Evolutionary conservation across 371 early-diverging fungal genomes (phyloP).

Genomic region (Fennellomyces sp.): DNA sequence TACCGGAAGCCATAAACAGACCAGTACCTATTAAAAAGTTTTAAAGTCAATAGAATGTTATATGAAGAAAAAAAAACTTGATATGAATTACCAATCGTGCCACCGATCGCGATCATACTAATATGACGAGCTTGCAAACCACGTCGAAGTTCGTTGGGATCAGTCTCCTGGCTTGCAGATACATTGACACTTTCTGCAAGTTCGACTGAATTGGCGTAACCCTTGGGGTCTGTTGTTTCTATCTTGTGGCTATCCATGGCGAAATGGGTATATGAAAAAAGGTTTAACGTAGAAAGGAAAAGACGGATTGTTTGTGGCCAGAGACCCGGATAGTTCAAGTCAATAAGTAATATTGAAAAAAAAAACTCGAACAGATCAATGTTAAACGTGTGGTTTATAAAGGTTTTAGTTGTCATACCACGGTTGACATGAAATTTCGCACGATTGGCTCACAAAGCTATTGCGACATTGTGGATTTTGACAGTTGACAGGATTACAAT

Average conservation of each 20-base stretch:
- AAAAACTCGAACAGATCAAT: background rate
- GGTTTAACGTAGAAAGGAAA: background rate
- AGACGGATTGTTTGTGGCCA: background rate
- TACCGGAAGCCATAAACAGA: slow-evolving; percentile 87
- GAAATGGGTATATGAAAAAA: background rate
- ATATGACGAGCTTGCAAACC: slow-evolving; percentile 58
- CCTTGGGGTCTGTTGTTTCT: background rate
- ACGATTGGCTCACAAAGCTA: too few species aligned
- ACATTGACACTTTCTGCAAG: slow-evolving; percentile 14
- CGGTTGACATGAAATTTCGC: slow-evolving; percentile 9
- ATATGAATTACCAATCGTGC: slow-evolving; percentile 53
- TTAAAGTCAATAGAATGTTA: background rate
- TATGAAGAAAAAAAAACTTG: background rate
- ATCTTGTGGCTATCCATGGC: background rate
- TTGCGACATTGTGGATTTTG: too few species aligned
- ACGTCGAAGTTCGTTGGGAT: slow-evolving; percentile 26
- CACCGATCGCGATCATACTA: slow-evolving; percentile 68
- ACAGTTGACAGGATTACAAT: too few species aligned
- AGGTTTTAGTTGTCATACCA: too few species aligned
- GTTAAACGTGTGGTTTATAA: too few species aligned
- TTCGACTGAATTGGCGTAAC: slow-evolving; percentile 26
- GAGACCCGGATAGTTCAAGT: too few species aligned
- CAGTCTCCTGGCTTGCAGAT: background rate
- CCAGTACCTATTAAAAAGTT: slow-evolving; percentile 67
- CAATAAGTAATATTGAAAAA: too few species aligned